These are phyloP conservation scores for Collybia sordida DNA, from an alignment of 768 basidiomycete species.

Conservation along the genomic window DNA sequence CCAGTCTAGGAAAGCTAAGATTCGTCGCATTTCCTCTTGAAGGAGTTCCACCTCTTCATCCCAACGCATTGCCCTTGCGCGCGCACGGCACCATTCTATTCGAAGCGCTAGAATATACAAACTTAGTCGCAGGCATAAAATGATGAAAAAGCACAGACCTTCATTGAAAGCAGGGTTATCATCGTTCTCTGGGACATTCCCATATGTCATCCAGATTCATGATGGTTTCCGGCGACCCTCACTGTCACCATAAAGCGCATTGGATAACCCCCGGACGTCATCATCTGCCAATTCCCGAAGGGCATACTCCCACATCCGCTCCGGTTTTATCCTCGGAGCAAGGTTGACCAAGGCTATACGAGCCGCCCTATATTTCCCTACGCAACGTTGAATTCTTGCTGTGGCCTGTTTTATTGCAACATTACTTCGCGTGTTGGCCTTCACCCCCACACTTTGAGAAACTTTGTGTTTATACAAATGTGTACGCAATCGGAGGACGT, in stretches of 20 bases:
- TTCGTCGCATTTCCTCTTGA: constrained; percentile 8
- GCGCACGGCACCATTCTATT: constrained; percentile 12
- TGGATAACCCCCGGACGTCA: neutral
- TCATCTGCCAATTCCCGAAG: neutral
- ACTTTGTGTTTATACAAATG: constrained; percentile 10
- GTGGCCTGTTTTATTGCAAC: neutral
- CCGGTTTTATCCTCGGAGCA: neutral
- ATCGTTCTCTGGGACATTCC: neutral
- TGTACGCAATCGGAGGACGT: constrained; percentile 1
- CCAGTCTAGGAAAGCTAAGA: constrained; percentile 4
- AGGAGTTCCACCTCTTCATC: constrained; percentile 9
- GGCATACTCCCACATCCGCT: neutral
- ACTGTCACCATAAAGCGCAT: constrained; percentile 2
- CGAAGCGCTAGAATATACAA: constrained; percentile 8
- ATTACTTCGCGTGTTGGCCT: too few relatives aligned
- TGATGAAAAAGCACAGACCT: neutral
- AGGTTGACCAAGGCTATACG: neutral
- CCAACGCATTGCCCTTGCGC: constrained; percentile 8
- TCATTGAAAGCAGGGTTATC: neutral
- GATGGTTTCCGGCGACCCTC: neutral
- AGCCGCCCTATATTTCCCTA: constrained; percentile 1
- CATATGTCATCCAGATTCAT: neutral
- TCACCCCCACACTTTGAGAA: too few relatives aligned
- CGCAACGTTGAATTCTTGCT: neutral
- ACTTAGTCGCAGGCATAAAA: neutral